A percentile compares a stretch with the other conserved stretches of the same genome.
Conservation (phyloP, 768 basidiomycete genomes). For the Lactarius deliciosus region DNA sequence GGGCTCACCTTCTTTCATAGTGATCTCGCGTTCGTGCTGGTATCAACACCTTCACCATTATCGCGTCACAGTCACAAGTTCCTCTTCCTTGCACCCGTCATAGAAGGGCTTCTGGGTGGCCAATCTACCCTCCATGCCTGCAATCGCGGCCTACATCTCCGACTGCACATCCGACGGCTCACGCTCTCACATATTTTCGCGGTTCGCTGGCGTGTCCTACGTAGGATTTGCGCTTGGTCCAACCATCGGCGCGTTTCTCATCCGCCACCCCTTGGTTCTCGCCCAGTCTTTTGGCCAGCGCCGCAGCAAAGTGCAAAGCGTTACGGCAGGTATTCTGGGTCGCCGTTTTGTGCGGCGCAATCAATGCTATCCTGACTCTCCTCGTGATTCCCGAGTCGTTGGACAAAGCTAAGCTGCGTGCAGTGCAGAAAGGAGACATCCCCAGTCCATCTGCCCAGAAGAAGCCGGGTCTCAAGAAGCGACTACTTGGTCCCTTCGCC, state of each 20-base stretch:
- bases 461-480: conserved; percentile 34
- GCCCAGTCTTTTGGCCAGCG: conserved; percentile 28
- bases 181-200: conserved; percentile 56
- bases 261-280: conserved; percentile 44
- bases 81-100: conserved; percentile 71
- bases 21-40: conserved; percentile 77
- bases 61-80: conserved; percentile 68
- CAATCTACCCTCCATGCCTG: conserved; percentile 66
- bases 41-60: conserved; percentile 61
- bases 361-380: conserved; percentile 57
- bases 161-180: conserved; percentile 83
- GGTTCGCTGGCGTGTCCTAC: conserved; percentile 74
- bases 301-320: conserved; percentile 38
- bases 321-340: conserved; percentile 56
- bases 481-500: conserved; percentile 61
- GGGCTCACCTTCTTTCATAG: conserved; percentile 41
- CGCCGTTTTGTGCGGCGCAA: conserved; percentile 43
- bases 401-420: conserved; percentile 32
- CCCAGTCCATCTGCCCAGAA: conserved; percentile 39
- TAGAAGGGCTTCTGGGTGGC: conserved; percentile 81
- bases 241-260: conserved; percentile 56
- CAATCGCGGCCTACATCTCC: conserved; percentile 67
- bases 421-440: conserved; percentile 48
- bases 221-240: conserved; percentile 79
- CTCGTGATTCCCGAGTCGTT: conserved; percentile 55